Percentiles rank a stretch among this genome's conserved stretches.
Evolutionary conservation across 2,329 filamentous ascomycete genomes (phyloP).

Genomic region (Geosmithia morbida): DNA sequence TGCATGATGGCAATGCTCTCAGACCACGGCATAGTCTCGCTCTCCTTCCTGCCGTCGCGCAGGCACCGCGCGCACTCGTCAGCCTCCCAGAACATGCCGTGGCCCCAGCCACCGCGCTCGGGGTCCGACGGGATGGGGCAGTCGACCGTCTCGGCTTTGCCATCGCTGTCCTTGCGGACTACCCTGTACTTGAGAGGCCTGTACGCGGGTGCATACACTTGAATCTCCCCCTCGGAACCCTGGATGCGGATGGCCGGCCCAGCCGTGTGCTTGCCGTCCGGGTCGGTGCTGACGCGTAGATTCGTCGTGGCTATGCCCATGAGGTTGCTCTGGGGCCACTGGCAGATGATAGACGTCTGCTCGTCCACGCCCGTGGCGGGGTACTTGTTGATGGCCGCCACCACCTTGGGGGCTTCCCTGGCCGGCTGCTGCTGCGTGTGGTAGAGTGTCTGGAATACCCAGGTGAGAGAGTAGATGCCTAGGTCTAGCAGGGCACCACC

Average conservation of each 20-base stretch:
- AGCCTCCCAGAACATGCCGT: constrained; percentile 84
- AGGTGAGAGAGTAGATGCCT: constrained; percentile 79
- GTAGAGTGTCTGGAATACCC: constrained; percentile 83
- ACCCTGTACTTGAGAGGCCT: constrained; percentile 52
- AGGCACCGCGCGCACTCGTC: constrained; percentile 65
- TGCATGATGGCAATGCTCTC: constrained; percentile 84
- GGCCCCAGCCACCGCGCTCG: constrained; percentile 38
- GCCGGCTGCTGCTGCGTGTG: constrained; percentile 55
- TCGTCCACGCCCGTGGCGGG: constrained; percentile 55
- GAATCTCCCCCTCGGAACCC: constrained; percentile 68
- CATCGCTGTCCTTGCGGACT: constrained; percentile 35
- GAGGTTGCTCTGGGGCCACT: constrained; percentile 53
- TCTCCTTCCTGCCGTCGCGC: constrained; percentile 64
- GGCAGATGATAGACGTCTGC: constrained; percentile 61
- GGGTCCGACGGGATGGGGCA: constrained; percentile 37
- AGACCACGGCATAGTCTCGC: constrained; percentile 50
- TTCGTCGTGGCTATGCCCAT: constrained; percentile 60
- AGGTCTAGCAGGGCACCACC: constrained; percentile 74
- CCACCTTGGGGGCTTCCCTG: constrained; percentile 54
- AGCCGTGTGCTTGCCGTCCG: constrained; percentile 42
- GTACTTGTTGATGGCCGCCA: constrained; percentile 58
- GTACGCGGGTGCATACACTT: constrained; percentile 60
- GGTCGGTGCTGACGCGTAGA: constrained; percentile 46
- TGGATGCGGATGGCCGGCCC: constrained; percentile 65
- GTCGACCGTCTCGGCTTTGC: constrained; percentile 33